Conservation (phyloP, 2,329 filamentous ascomycete species). For the Diplocarpon mali region DNA sequence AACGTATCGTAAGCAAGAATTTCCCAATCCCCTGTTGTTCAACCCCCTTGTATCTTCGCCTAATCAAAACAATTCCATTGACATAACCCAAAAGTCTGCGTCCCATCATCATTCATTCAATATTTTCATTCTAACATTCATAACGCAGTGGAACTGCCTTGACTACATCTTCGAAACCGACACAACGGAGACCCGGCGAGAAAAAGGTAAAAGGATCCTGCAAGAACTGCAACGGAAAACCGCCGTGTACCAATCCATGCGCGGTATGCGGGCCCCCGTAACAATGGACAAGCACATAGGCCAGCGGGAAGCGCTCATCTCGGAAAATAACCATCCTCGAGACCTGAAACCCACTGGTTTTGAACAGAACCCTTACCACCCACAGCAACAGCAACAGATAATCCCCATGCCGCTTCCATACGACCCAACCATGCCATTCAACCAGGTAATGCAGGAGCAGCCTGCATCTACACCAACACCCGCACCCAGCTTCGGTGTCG, state of each 20-base stretch:
- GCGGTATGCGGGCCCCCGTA: conserved; percentile 42
- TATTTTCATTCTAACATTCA: not conserved
- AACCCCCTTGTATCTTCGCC: not conserved
- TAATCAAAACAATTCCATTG: not conserved
- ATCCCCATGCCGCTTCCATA: not conserved
- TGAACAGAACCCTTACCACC: not conserved
- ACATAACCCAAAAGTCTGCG: not conserved
- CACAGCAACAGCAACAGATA: conserved; percentile 1
- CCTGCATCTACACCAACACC: no score
- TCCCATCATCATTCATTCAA: not conserved
- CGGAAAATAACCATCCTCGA: conserved; percentile 6
- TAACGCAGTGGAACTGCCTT: conserved; percentile 3
- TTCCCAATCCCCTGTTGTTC: not conserved
- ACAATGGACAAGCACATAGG: conserved; percentile 25
- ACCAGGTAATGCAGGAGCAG: no score
- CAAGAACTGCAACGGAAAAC: conserved; percentile 51
- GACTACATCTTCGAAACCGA: conserved; percentile 62
- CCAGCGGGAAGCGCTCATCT: conserved; percentile 12
- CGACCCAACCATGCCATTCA: not conserved
- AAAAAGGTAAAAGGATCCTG: conserved; percentile 51
- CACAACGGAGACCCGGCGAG: conserved; percentile 35
- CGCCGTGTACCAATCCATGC: conserved; percentile 45
- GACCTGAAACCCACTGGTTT: not conserved
- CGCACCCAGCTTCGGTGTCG: not conserved
- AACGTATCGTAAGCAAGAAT: conserved; percentile 32